A percentile compares a stretch with the other conserved stretches of the same genome.
Conservation (phyloP, 2,329 filamentous ascomycete species). For the Fusarium chlamydosporum region DNA sequence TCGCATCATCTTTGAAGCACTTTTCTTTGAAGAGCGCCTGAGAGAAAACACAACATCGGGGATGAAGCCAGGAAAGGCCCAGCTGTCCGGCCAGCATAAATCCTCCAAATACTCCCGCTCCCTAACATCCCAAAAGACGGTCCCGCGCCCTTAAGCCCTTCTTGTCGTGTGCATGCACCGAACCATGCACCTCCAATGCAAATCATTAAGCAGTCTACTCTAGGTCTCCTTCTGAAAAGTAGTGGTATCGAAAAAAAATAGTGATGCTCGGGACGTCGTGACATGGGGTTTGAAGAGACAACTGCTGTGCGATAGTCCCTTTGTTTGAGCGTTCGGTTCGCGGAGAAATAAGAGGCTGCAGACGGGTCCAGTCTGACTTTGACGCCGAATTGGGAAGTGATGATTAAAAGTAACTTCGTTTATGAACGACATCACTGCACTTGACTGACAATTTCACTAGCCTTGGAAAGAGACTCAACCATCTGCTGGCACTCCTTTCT, state of each 20-base stretch:
- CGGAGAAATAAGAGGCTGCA: slow-evolving; percentile 26
- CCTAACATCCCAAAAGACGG: slow-evolving; percentile 22
- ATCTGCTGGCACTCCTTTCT: slow-evolving; percentile 99
- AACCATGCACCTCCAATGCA: slow-evolving; percentile 42
- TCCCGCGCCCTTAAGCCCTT: slow-evolving; percentile 12
- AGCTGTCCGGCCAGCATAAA: slow-evolving; percentile 20
- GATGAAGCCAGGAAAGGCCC: slow-evolving; percentile 32
- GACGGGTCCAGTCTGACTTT: slow-evolving; percentile 27
- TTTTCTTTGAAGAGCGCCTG: slow-evolving; percentile 9
- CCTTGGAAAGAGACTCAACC: slow-evolving; percentile 92
- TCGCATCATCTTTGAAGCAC: slow-evolving; percentile 27
- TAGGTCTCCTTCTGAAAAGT: slow-evolving; percentile 51
- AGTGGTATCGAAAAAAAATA: slow-evolving; percentile 58
- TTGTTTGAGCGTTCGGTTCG: slow-evolving; percentile 20
- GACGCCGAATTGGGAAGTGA: slow-evolving; percentile 34
- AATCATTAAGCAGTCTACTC: slow-evolving; percentile 56
- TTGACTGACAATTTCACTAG: slow-evolving; percentile 95
- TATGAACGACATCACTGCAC: slow-evolving; percentile 65
- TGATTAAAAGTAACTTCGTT: slow-evolving; percentile 22
- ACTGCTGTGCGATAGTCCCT: slow-evolving; percentile 25
- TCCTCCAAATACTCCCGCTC: slow-evolving; percentile 37
- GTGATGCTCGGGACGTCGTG: slow-evolving; percentile 41
- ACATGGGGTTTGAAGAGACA: slow-evolving; percentile 20
- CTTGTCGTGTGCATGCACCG: slow-evolving; percentile 17
- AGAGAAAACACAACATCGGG: slow-evolving; percentile 31